phyloP scores from a whole-genome alignment of 345 rosid species.

The Trapa incisa region DNA sequence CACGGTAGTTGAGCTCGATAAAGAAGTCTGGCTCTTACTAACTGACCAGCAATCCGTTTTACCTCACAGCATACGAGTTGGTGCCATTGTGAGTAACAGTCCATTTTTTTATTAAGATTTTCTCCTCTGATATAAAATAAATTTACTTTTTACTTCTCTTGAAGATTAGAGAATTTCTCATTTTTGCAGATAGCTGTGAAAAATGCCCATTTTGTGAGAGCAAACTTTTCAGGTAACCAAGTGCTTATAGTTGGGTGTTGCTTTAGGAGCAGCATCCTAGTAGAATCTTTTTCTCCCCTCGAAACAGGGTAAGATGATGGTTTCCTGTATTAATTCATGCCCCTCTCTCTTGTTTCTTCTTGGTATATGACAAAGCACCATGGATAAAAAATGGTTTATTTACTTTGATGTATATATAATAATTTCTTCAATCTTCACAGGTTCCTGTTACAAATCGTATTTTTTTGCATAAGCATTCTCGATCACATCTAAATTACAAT shows the following conservation, averaged over 20 bases:
- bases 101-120: not conserved
- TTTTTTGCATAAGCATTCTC: not conserved
- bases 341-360: not conserved
- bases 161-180: not conserved
- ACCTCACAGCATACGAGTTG: slow-evolving; percentile 63
- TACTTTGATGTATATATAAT: not conserved
- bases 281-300: slow-evolving; percentile 69
- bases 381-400: not conserved
- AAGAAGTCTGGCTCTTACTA: slow-evolving; percentile 72
- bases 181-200: slow-evolving; percentile 43
- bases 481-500: not conserved
- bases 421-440: not conserved
- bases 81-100: slow-evolving; percentile 51
- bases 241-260: slow-evolving; percentile 72
- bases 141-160: not conserved
- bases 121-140: not conserved
- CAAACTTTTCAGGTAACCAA: slow-evolving; percentile 57
- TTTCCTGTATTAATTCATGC: slow-evolving; percentile 8
- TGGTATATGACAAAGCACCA: not conserved
- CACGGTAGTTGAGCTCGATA: slow-evolving; percentile 70
- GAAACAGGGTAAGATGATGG: slow-evolving; percentile 40
- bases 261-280: slow-evolving; percentile 50
- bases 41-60: slow-evolving; percentile 38
- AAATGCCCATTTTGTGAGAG: slow-evolving; percentile 73
- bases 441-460: not conserved